Evolutionary conservation across 83 land plant species (phyloP).

Genomic region (Picea abies): DNA sequence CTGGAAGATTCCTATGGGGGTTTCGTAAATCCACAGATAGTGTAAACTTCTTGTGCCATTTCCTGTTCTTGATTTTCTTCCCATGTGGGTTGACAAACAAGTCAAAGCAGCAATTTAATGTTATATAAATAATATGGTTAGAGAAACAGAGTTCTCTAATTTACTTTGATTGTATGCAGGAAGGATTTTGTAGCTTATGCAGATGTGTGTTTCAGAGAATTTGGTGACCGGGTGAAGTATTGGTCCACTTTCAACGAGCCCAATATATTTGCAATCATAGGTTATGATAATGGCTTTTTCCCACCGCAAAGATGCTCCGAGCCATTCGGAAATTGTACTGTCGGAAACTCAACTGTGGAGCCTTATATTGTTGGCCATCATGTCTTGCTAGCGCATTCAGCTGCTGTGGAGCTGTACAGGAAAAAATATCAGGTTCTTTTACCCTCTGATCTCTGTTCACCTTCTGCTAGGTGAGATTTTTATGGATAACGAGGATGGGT

Average conservation of each 20-base stretch:
- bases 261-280: constrained; percentile 14
- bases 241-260: constrained; percentile 53
- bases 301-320: constrained; percentile 42
- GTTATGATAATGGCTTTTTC: constrained; percentile 26
- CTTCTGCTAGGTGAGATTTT: no score
- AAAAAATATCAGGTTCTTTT: constrained; percentile 35
- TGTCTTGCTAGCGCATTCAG: constrained; percentile 43
- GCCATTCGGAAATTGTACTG: constrained; percentile 42
- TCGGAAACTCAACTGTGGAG: constrained; percentile 36
- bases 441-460: constrained; percentile 9
- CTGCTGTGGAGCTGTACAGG: constrained; percentile 36
- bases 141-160: no score
- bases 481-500: no score
- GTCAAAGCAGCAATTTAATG: background rate
- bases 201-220: constrained; percentile 45
- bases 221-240: constrained; percentile 51
- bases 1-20: constrained; percentile 55
- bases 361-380: constrained; percentile 57
- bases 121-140: background rate
- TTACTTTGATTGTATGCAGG: constrained; percentile 18
- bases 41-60: constrained; percentile 21
- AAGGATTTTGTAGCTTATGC: constrained; percentile 47
- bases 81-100: background rate
- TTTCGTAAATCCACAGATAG: constrained; percentile 36
- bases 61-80: background rate